Conservation (phyloP, 2,329 filamentous ascomycete species). For the Xylariaceae sp. region DNA sequence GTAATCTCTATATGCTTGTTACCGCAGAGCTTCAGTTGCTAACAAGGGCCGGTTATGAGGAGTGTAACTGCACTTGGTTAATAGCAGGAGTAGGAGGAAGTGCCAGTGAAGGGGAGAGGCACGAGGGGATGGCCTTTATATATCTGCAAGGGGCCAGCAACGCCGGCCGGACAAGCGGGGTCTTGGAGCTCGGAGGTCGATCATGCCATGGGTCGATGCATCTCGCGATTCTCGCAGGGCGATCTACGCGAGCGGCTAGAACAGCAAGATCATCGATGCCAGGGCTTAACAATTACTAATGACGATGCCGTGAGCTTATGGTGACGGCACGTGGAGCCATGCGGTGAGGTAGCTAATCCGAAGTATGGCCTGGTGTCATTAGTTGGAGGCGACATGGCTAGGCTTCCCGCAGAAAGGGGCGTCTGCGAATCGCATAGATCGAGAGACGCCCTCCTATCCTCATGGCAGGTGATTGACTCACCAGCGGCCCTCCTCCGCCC, state of each 20-base stretch:
- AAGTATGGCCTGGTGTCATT: too few species aligned
- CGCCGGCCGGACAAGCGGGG: too few species aligned
- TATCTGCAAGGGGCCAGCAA: background rate
- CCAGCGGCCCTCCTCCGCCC: too few species aligned
- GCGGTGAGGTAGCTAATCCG: too few species aligned
- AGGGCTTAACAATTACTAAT: background rate
- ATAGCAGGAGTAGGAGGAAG: background rate
- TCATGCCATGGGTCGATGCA: conserved; percentile 1
- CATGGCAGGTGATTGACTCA: too few species aligned
- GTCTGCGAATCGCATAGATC: too few species aligned
- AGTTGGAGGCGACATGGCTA: too few species aligned
- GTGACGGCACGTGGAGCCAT: background rate
- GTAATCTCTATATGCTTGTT: background rate
- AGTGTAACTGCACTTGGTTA: background rate
- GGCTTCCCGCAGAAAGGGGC: too few species aligned
- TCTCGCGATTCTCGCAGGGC: conserved; percentile 5
- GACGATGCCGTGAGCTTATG: background rate
- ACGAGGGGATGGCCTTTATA: conserved; percentile 15
- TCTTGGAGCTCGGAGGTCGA: conserved; percentile 12
- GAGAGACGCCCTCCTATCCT: too few species aligned
- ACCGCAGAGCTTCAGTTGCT: background rate
- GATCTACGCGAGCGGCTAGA: background rate
- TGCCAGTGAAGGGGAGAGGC: background rate
- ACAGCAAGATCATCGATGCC: background rate
- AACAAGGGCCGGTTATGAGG: background rate